Evolutionary conservation across 345 rosid species (phyloP), one percentile per base, ranked within the genome.

Genomic region (Eucalyptus microcorys): DNA sequence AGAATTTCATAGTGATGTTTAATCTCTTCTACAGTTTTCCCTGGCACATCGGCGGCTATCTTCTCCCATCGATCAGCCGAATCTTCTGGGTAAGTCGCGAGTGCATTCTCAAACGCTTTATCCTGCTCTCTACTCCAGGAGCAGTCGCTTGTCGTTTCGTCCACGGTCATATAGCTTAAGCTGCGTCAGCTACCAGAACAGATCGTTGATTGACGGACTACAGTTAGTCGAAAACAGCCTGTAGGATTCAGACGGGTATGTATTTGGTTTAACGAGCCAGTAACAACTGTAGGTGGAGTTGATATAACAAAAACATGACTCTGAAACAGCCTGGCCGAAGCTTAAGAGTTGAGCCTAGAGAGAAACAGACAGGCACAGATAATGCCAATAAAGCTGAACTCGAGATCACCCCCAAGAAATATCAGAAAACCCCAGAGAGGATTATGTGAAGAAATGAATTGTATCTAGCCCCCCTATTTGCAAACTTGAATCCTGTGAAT

Each of bases 41-140:
- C 97, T 2, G 95, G 96, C 59, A 98, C 96, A 91, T 94, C 96
- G 26, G 93, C 93, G 2, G 95, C 97, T 91, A 97, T 98, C 92
- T 95, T 98, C 93, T 94, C 94, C 95, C 95, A 94, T 22, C 91
- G 93, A 87, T 95, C 97, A 26, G 95, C 90, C 49, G 87, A 90
- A 87, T 98, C 96, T 91, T 98, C 98, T 0, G 94, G 92, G 92
- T 94, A 87, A 88, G 89, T 93, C 22, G 95, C 98, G 48, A 98
- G 89, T 71, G 98, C 97, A 95, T 94, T 91, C 97, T 98, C 99
- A 89, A 98, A 98, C 30, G 97, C 96, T 91, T 94, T 94, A 89
- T 98, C 97, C 90, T 98, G 97, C 92, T 96, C 98, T 90, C 96
- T 94, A 87, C 93, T 94, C 99, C 99, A 98, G 85, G 57, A 81